phyloP scores from a whole-genome alignment of 208 protist species.

The Crithidia mellificae region DNA sequence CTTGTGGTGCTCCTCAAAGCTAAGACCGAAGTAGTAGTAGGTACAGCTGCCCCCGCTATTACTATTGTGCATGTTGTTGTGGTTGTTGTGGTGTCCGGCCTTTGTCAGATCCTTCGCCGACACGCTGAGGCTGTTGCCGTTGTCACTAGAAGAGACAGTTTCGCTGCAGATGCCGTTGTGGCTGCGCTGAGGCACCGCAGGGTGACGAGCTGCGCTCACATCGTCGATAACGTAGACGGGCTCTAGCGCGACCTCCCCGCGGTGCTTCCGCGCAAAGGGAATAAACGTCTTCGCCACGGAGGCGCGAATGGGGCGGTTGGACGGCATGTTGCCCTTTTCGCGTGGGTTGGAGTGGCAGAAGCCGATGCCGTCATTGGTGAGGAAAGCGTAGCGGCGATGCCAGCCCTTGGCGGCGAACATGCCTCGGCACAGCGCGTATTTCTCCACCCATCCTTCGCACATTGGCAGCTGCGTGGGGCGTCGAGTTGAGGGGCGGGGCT shows the following conservation, averaged over 20 bases:
- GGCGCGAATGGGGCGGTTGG: conserved; percentile 2
- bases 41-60: conserved; percentile 7
- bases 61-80: too few relatives aligned
- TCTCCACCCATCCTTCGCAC: conserved; percentile 74
- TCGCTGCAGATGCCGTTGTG: conserved; percentile 42
- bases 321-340: conserved; percentile 11
- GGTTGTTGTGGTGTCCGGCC: too few relatives aligned
- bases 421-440: conserved; percentile 51
- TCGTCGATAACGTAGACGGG: conserved; percentile 62
- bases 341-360: conserved; percentile 41
- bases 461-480: conserved; percentile 18
- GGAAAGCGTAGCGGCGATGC: conserved; percentile 50
- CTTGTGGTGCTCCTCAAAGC: conserved; percentile 48
- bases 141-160: conserved; percentile 5
- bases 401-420: conserved; percentile 50
- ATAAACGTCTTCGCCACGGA: conserved; percentile 40
- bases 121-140: background rate
- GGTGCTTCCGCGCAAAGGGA: conserved; percentile 31
- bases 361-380: conserved; percentile 49
- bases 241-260: conserved; percentile 29
- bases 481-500: background rate
- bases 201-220: conserved; percentile 45
- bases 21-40: conserved; percentile 63
- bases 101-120: conserved; percentile 3
- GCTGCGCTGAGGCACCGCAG: conserved; percentile 33